Evolutionary conservation across 768 basidiomycete genomes (phyloP).

Genomic region (Rhodotorula babjevae): DNA sequence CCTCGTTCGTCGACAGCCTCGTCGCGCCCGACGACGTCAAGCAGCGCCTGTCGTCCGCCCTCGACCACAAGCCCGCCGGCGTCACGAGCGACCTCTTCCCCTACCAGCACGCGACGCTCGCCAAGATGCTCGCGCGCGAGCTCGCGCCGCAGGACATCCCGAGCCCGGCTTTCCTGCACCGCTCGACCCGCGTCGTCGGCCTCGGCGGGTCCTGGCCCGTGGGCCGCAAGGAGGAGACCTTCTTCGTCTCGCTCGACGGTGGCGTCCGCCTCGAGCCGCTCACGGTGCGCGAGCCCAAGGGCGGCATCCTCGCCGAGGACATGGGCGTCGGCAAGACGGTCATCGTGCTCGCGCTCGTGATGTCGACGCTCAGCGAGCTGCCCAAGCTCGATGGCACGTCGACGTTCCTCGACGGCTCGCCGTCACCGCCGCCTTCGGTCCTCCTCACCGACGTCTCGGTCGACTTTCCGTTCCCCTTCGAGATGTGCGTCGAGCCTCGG

Average conservation of each 20-base stretch:
- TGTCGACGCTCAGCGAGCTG: conserved; percentile 41
- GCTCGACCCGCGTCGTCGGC: not conserved
- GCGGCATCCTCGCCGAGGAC: conserved; percentile 45
- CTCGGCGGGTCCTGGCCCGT: too few species aligned
- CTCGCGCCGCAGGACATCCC: conserved; percentile 26
- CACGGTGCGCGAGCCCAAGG: conserved; percentile 17
- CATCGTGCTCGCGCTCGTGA: conserved; percentile 45
- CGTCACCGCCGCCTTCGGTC: conserved; percentile 2
- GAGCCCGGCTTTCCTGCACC: conserved; percentile 5
- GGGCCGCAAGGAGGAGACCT: not conserved
- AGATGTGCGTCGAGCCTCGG: not conserved
- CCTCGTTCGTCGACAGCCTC: not conserved
- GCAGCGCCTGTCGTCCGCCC: not conserved
- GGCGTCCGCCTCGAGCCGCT: not conserved
- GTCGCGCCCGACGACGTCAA: conserved; percentile 9
- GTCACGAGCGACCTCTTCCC: conserved; percentile 27
- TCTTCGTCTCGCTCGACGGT: conserved; percentile 29
- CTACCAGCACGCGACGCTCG: conserved; percentile 35
- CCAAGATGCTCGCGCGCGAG: conserved; percentile 40
- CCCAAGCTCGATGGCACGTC: conserved; percentile 28
- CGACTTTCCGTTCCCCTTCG: conserved; percentile 19
- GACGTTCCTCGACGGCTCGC: conserved; percentile 32
- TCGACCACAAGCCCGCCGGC: conserved; percentile 12
- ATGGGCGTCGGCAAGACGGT: conserved; percentile 49
- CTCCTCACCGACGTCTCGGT: conserved; percentile 17